Percentiles rank a stretch among this genome's conserved stretches.
These are phyloP conservation scores for Tulasnella sp. DNA, from an alignment of 768 basidiomycete genomes.

Conservation along the genomic window DNA sequence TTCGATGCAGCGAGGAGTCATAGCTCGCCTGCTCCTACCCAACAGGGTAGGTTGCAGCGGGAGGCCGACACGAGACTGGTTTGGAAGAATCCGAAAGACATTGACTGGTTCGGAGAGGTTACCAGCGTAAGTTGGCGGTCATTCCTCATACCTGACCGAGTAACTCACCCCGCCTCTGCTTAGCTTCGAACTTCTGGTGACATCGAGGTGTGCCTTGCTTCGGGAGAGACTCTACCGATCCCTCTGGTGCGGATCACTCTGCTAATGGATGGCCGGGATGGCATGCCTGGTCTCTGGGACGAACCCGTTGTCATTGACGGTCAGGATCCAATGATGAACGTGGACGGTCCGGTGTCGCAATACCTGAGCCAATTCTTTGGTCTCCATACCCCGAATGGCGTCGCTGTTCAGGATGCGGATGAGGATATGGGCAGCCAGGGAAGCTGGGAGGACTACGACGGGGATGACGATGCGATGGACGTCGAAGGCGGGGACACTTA, in stretches of 20 bases:
- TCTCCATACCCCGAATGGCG: background rate
- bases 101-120: constrained; percentile 85
- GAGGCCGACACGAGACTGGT: constrained; percentile 1
- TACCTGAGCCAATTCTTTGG: background rate
- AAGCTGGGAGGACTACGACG: constrained; percentile 11
- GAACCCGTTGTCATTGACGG: background rate
- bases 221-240: constrained; percentile 37
- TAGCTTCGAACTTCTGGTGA: constrained; percentile 67
- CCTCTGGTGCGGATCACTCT: constrained; percentile 59
- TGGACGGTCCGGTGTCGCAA: background rate
- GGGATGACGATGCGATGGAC: constrained; percentile 19
- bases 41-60: background rate
- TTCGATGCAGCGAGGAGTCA: background rate
- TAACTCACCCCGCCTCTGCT: constrained; percentile 8
- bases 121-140: constrained; percentile 39
- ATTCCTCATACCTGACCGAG: background rate
- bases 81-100: constrained; percentile 19
- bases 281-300: background rate
- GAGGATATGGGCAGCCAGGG: constrained; percentile 11
- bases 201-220: constrained; percentile 61
- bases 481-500: constrained; percentile 23
- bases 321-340: background rate
- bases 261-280: constrained; percentile 25
- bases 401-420: constrained; percentile 10
- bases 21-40: background rate